Evolutionary conservation across 805 yeast species (phyloP), one percentile per base, ranked within the genome.

Genomic region (Cyberlindnera veronae): DNA sequence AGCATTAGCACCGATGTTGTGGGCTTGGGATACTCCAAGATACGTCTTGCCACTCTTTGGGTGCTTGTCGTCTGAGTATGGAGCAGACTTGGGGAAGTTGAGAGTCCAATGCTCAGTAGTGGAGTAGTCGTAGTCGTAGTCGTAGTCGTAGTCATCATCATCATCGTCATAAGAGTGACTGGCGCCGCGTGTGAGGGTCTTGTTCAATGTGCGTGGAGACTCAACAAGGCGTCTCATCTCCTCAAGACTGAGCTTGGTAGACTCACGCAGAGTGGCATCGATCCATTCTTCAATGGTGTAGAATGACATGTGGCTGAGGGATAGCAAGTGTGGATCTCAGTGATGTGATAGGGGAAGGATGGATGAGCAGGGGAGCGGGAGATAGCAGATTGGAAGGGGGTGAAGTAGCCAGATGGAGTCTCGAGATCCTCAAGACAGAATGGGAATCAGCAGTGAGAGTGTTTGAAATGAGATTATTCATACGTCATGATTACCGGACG

Each of bases 1-100:
- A 11, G 24, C 8, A 22, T 27, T 5, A 30, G n/a, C 12, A 4
- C 31, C 9, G 16, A 39, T 24, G 17, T 39, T 39, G 9, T 38
- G 37, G 6, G 19, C 27, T 4, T 16, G 22, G 5, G 38, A 39
- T 10, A 34, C 41, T 19, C 37, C 41, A 33, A 38, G 41, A 15
- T 32, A 38, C 6, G 20, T 23, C 18, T 22, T 38, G 12, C 36
- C 36, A 7, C 28, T 28, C 27, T 16, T 30, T 24, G 21, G 31
- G 23, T 35, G 23, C 12, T 29, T 21, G 6, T 28, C 28, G 6
- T 29, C 27, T 13, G 14, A 18, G 16, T 22, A 10, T 15, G 38
- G 37, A 8, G 32, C 32, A 6, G 37, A 34, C 14, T 12, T 27
- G n/a, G 32, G 28, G 15, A 21, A 20, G 8, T 35, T 4, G 32